Conservation (phyloP, 768 basidiomycete genomes). For the Coprinellus micaceus region DNA sequence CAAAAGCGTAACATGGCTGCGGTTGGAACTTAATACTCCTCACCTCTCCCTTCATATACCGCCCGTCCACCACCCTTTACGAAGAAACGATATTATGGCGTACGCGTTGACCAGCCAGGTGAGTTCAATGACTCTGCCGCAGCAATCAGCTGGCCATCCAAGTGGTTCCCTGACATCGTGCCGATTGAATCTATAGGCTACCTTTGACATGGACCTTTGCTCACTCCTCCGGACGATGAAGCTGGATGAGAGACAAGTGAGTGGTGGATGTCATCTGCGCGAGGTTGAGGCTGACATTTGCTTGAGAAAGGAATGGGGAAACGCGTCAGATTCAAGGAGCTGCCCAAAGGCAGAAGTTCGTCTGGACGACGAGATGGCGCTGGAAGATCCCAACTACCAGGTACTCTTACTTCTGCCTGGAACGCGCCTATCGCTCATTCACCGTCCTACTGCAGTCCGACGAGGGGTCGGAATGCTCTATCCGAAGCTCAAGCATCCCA, state of each 20-base stretch:
- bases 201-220: conserved; percentile 47
- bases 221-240: conserved; percentile 50
- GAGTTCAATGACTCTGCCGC: not conserved
- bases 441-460: conserved; percentile 32
- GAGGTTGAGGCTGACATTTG: conserved; percentile 7
- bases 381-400: conserved; percentile 43
- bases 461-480: conserved; percentile 41
- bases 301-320: conserved; percentile 44
- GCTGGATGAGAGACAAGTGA: conserved; percentile 36
- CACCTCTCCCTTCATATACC: not conserved
- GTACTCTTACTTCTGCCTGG: conserved; percentile 21
- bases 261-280: not conserved
- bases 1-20: not conserved
- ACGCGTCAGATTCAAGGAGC: conserved; percentile 14
- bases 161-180: not conserved
- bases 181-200: not conserved
- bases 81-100: not conserved
- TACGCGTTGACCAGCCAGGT: not conserved
- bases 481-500: conserved; percentile 35
- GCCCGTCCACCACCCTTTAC: not conserved
- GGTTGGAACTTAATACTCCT: not conserved
- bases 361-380: conserved; percentile 44
- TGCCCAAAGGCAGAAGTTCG: conserved; percentile 7
- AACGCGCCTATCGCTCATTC: not conserved
- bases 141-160: not conserved